Percentiles rank a stretch among this genome's conserved stretches.
These are phyloP conservation scores for Magnusiomyces paraingens DNA, from an alignment of 1,139 yeast species.

Conservation along the genomic window DNA sequence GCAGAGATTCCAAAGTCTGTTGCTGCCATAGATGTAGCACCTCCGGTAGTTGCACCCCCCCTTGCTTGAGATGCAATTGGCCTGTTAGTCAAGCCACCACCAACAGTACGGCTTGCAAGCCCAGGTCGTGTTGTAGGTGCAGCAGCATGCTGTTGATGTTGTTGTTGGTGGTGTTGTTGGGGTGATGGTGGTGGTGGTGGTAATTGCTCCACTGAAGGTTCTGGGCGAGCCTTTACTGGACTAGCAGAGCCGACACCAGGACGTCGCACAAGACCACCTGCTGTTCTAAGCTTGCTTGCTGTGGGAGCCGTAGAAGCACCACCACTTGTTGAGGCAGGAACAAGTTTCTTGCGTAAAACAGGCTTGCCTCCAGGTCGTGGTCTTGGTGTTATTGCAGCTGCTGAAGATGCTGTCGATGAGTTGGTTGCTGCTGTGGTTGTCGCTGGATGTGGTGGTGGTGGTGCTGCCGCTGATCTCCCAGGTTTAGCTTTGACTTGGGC, in stretches of 20 bases:
- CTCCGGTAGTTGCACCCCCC: too few relatives aligned
- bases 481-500: constrained; percentile 42
- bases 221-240: too few relatives aligned
- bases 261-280: not conserved
- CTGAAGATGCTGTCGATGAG: constrained; percentile 10
- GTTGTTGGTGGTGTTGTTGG: too few relatives aligned
- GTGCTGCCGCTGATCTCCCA: constrained; percentile 6
- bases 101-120: too few relatives aligned
- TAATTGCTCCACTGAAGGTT: too few relatives aligned
- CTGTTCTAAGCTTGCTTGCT: not conserved
- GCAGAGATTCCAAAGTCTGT: constrained; percentile 13
- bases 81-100: not conserved
- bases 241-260: constrained; percentile 8
- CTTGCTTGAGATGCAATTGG: not conserved
- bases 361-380: not conserved
- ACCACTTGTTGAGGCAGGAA: not conserved
- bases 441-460: constrained; percentile 17
- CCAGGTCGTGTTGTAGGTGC: constrained; percentile 8
- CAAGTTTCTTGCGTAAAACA: not conserved
- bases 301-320: not conserved
- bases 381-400: not conserved
- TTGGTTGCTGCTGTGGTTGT: not conserved
- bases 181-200: too few relatives aligned
- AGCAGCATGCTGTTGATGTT: constrained; percentile 10
- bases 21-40: constrained; percentile 1